Conservation (phyloP, 495 filamentous ascomycete genomes). For the Lasiosphaeris hirsuta region DNA sequence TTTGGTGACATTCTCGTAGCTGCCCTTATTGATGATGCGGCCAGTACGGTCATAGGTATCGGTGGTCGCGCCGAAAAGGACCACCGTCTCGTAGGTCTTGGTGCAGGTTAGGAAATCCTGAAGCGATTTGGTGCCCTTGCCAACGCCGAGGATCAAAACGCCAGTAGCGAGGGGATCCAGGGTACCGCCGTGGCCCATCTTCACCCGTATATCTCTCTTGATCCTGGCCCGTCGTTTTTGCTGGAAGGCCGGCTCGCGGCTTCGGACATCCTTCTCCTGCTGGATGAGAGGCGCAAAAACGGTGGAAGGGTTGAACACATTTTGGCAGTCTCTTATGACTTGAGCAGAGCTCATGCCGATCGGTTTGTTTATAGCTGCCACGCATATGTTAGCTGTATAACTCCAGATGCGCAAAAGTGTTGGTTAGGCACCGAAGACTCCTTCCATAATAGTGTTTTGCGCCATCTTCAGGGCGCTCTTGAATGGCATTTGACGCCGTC, state of each 20-base stretch:
- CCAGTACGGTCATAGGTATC: constrained; percentile 88
- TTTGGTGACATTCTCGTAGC: constrained; percentile 74
- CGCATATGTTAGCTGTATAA: background rate
- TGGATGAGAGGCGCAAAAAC: constrained; percentile 72
- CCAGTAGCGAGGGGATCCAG: constrained; percentile 93
- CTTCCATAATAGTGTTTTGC: constrained; percentile 62
- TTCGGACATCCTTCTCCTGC: constrained; percentile 50
- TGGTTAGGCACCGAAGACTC: constrained; percentile 60
- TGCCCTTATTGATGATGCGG: constrained; percentile 68
- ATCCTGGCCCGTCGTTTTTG: constrained; percentile 48
- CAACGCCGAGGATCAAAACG: constrained; percentile 83
- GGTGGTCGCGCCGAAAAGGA: constrained; percentile 88
- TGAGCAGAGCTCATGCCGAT: constrained; percentile 78
- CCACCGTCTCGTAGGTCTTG: constrained; percentile 85
- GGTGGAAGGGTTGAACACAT: constrained; percentile 73
- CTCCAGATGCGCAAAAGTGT: background rate
- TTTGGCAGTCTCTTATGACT: constrained; percentile 79
- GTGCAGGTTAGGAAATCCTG: constrained; percentile 76
- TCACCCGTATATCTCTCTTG: constrained; percentile 64
- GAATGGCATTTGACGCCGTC: constrained; percentile 23
- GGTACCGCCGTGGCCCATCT: constrained; percentile 95
- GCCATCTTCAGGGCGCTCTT: constrained; percentile 45
- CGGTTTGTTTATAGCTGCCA: constrained; percentile 86
- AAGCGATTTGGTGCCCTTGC: constrained; percentile 81
- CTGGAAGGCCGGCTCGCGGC: constrained; percentile 52